Percentiles rank a stretch among this genome's conserved stretches.
phyloP scores from a whole-genome alignment of 805 yeast species.

The Yamadazyma philogaea region DNA sequence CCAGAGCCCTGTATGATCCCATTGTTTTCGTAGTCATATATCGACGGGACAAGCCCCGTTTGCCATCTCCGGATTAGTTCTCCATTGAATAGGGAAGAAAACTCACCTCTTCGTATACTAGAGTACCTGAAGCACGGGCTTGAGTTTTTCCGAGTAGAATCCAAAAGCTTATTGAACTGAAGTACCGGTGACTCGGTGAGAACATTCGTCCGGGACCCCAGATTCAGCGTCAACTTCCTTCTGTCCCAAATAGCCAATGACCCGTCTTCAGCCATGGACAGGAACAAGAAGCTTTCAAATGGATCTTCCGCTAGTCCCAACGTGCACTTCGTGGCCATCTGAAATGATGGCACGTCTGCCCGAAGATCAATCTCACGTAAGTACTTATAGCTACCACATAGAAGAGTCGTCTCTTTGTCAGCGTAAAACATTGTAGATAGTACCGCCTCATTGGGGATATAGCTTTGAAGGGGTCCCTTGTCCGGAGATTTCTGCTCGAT shows the following conservation, averaged over 20 bases:
- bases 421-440: conserved; percentile 66
- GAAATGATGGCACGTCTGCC: conserved; percentile 60
- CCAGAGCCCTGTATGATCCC: not conserved
- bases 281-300: conserved; percentile 60
- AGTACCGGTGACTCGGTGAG: conserved; percentile 52
- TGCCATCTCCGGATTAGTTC: conserved; percentile 78
- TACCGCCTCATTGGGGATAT: conserved; percentile 71
- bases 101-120: conserved; percentile 61
- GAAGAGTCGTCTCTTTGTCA: conserved; percentile 43
- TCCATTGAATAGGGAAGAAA: conserved; percentile 77
- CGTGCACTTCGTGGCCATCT: conserved; percentile 72
- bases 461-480: conserved; percentile 52
- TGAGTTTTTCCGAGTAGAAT: conserved; percentile 56
- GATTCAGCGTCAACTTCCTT: conserved; percentile 46
- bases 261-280: conserved; percentile 81
- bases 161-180: conserved; percentile 59
- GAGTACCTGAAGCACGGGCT: conserved; percentile 71
- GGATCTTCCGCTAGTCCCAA: conserved; percentile 69
- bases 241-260: conserved; percentile 81
- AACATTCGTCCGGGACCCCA: conserved; percentile 19
- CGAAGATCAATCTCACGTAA: conserved; percentile 77
- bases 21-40: not conserved
- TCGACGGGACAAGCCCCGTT: conserved; percentile 54
- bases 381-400: conserved; percentile 75
- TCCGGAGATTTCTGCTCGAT: conserved; percentile 41